Percentiles rank a stretch among this genome's conserved stretches.
Conservation (phyloP, 331 rosid species). For the Phaseolus coccineus region DNA sequence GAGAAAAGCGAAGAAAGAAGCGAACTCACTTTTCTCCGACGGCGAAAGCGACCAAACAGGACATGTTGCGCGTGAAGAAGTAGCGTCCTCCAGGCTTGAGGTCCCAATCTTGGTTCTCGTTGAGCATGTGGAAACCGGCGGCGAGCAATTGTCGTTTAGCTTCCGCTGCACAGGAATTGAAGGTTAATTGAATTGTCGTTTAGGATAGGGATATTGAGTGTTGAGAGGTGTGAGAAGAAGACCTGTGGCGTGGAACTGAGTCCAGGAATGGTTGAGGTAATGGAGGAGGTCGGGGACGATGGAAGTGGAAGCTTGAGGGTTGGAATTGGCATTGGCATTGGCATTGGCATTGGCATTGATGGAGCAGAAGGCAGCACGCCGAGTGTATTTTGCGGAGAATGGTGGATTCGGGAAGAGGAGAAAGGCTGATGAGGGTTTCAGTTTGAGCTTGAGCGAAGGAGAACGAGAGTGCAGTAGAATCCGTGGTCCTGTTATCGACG, state of each 20-base stretch:
- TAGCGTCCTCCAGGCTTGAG: conserved; percentile 92
- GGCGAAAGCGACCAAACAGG: conserved; percentile 87
- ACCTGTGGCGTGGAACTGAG: conserved; percentile 84
- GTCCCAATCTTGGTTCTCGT: conserved; percentile 88
- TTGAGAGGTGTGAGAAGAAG: too few species aligned
- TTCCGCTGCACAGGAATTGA: conserved; percentile 62
- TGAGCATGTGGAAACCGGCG: conserved; percentile 80
- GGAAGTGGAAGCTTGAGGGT: conserved; percentile 50
- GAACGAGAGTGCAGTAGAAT: conserved; percentile 46
- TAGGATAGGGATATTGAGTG: not conserved
- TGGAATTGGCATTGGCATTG: conserved; percentile 10
- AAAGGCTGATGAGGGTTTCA: conserved; percentile 42
- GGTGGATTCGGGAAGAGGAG: conserved; percentile 36
- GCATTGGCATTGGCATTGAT: not conserved
- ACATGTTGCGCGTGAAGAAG: conserved; percentile 92
- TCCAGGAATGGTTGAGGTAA: conserved; percentile 94
- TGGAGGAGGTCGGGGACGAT: conserved; percentile 76
- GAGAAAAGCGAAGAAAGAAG: not conserved
- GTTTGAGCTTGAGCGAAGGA: conserved; percentile 49
- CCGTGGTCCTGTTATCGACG: conserved; percentile 56
- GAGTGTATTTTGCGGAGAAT: conserved; percentile 46
- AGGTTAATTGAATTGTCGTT: not conserved
- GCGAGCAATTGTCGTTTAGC: conserved; percentile 79
- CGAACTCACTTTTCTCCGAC: conserved; percentile 76
- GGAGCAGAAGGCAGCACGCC: conserved; percentile 57